Evolutionary conservation across 352 stramenopile species (phyloP).

Genomic region (Globisporangium paddicum): DNA sequence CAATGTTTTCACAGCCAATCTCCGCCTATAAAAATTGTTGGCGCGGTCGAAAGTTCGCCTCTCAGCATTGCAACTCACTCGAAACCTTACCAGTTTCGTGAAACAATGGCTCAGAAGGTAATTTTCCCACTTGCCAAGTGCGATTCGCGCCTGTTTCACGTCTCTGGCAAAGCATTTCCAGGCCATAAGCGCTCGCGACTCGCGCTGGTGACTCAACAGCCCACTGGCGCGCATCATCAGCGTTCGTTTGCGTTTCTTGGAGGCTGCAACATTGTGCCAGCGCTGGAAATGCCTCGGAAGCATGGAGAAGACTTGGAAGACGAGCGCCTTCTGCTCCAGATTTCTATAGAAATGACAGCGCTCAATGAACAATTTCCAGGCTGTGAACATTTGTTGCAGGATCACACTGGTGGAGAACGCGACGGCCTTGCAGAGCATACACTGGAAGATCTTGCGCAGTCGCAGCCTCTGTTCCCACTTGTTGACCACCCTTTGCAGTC

Average conservation of each 20-base stretch:
- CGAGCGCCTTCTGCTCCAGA: conserved; percentile 31
- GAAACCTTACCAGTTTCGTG: conserved; percentile 13
- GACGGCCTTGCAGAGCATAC: conserved; percentile 14
- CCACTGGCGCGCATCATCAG: conserved; percentile 23
- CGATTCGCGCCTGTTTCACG: conserved; percentile 11
- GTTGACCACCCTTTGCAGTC: conserved; percentile 13
- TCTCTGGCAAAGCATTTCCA: conserved; percentile 20
- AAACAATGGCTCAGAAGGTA: conserved; percentile 14
- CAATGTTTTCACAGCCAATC: neutral
- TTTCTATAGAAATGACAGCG: conserved; percentile 7
- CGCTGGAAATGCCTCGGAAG: conserved; percentile 26
- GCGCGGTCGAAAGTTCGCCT: conserved; percentile 10
- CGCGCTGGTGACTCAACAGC: conserved; percentile 28
- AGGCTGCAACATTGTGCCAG: conserved; percentile 22
- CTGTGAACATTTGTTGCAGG: conserved; percentile 16
- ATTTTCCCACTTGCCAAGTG: conserved; percentile 21
- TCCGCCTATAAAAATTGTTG: conserved; percentile 9
- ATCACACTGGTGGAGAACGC: conserved; percentile 10
- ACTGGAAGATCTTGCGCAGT: conserved; percentile 18
- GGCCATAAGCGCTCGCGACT: conserved; percentile 26
- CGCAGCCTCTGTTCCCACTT: conserved; percentile 19
- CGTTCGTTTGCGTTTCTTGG: conserved; percentile 10
- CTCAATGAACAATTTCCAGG: conserved; percentile 26
- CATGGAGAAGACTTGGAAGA: conserved; percentile 37
- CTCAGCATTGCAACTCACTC: conserved; percentile 2